These are phyloP conservation scores for Colletotrichum plurivorum DNA, from an alignment of 2,329 filamentous ascomycete species.

Conservation along the genomic window DNA sequence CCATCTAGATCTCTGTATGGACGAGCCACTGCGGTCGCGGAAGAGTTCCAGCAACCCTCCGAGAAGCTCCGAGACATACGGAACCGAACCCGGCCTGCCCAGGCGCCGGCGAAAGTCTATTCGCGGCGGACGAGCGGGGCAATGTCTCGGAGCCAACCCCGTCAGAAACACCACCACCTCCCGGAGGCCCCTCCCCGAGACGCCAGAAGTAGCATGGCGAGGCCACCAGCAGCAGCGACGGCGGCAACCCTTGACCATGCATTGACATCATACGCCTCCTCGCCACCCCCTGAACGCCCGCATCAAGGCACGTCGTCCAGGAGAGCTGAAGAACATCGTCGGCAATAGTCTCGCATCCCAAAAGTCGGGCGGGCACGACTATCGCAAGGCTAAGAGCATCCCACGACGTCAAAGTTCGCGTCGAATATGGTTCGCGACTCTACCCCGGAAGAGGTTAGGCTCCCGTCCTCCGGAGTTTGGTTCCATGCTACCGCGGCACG, in stretches of 20 bases:
- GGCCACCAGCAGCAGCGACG: not conserved
- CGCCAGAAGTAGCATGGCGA: not conserved
- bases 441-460: not conserved
- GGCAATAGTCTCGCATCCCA: not conserved
- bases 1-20: too few relatives aligned
- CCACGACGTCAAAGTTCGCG: too few relatives aligned
- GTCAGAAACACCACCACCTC: not conserved
- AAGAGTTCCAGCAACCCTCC: too few relatives aligned
- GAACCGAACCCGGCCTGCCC: too few relatives aligned
- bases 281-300: not conserved
- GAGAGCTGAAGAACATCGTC: conserved; percentile 6
- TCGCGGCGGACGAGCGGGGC: too few relatives aligned
- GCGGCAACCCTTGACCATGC: not conserved
- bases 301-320: not conserved
- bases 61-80: too few relatives aligned
- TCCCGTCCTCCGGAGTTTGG: not conserved
- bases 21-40: too few relatives aligned
- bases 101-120: too few relatives aligned
- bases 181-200: not conserved
- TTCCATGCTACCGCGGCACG: not conserved
- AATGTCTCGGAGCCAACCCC: not conserved
- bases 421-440: too few relatives aligned
- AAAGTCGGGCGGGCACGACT: not conserved
- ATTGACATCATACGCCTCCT: not conserved
- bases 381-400: not conserved